Percentiles rank a stretch among this genome's conserved stretches.
These are phyloP conservation scores for Metarhizium rileyi DNA, from an alignment of 2,329 filamentous ascomycete species.

Conservation along the genomic window DNA sequence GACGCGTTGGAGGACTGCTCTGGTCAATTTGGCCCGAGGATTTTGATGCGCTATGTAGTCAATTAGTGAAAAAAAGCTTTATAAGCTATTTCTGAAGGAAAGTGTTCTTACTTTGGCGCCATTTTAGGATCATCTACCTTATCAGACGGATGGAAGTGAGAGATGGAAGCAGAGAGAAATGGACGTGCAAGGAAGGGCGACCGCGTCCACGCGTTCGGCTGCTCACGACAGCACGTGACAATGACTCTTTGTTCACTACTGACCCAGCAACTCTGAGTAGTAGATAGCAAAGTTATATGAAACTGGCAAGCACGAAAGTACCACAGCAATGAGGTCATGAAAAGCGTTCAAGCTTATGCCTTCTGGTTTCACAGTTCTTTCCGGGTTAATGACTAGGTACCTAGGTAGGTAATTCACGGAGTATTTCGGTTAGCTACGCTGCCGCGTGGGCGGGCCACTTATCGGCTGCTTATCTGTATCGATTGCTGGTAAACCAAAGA, in stretches of 20 bases:
- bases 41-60: neutral
- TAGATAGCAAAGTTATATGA: no score
- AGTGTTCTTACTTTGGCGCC: neutral
- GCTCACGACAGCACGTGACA: slow-evolving; percentile 1
- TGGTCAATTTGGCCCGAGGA: neutral
- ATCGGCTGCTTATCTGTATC: neutral
- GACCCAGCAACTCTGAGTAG: no score
- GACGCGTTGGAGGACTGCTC: neutral
- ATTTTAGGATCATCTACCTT: neutral
- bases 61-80: neutral
- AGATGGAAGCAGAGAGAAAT: neutral
- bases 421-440: no score
- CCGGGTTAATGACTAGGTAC: neutral
- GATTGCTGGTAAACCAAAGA: neutral
- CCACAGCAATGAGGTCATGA: neutral
- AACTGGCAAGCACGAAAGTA: no score
- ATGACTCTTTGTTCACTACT: neutral
- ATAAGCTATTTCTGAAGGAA: neutral
- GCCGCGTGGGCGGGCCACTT: neutral
- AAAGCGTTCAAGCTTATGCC: neutral
- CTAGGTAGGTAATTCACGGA: no score
- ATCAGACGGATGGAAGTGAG: neutral
- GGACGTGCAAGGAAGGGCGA: neutral
- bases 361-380: no score
- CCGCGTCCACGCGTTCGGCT: neutral